Conservation (phyloP, 2,329 filamentous ascomycete species). For the Mariannaea elegans region DNA sequence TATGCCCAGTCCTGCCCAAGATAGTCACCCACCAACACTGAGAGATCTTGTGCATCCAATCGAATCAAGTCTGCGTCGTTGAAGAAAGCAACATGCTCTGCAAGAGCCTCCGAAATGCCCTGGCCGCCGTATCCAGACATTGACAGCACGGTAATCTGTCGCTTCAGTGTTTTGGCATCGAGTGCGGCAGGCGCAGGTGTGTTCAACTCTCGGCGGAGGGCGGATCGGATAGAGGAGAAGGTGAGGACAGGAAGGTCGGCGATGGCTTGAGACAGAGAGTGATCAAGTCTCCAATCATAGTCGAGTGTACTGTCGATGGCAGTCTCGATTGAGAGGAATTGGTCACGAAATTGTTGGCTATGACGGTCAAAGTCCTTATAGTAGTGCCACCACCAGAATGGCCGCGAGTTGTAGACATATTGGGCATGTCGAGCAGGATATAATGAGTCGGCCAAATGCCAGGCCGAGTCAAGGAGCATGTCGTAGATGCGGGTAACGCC, state of each 20-base stretch:
- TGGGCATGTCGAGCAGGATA: constrained; percentile 46
- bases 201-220: constrained; percentile 42
- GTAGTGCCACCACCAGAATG: constrained; percentile 53
- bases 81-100: constrained; percentile 69
- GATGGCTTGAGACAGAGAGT: constrained; percentile 47
- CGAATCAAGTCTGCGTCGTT: constrained; percentile 73
- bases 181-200: constrained; percentile 40
- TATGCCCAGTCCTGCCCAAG: constrained; percentile 68
- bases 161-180: constrained; percentile 46
- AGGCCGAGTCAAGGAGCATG: constrained; percentile 50
- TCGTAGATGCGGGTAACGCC: constrained; percentile 40
- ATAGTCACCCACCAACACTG: constrained; percentile 74
- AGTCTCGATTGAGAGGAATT: constrained; percentile 38
- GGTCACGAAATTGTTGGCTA: constrained; percentile 42
- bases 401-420: constrained; percentile 46
- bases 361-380: constrained; percentile 46
- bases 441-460: constrained; percentile 47
- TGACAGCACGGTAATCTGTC: constrained; percentile 50
- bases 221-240: constrained; percentile 42
- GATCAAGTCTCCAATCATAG: constrained; percentile 44
- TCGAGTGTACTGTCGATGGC: constrained; percentile 41
- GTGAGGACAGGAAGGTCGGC: constrained; percentile 47
- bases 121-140: constrained; percentile 51
- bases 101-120: constrained; percentile 56
- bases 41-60: constrained; percentile 75